Conservation (phyloP, 176 grass and related monocot genomes). For the Triticum urartu region DNA sequence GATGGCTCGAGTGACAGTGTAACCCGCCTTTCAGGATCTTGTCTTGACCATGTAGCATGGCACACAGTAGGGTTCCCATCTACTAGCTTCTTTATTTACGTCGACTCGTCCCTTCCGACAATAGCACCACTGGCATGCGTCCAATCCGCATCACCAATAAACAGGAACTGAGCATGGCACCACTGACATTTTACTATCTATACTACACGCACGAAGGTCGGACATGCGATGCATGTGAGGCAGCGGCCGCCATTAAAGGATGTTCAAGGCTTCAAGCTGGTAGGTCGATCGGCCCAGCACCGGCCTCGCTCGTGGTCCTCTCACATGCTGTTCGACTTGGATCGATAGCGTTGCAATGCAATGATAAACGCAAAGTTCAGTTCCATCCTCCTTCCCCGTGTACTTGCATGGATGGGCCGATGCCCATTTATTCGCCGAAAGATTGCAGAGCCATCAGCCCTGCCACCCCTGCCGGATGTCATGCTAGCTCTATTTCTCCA, state of each 20-base stretch:
- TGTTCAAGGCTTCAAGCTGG: neutral
- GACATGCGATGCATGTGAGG: conserved; percentile 25
- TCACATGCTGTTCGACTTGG: conserved; percentile 22
- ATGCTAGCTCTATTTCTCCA: neutral
- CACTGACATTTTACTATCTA: neutral
- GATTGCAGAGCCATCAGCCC: conserved; percentile 21
- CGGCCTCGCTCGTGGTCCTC: conserved; percentile 31
- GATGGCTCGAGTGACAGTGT: neutral
- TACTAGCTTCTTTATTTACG: too few relatives aligned
- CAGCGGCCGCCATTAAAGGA: conserved; percentile 38
- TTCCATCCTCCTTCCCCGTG: conserved; percentile 25
- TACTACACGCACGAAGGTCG: neutral
- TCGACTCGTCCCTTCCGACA: conserved; percentile 7
- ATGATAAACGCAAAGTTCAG: conserved; percentile 2
- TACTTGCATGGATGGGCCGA: neutral
- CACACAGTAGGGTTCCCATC: neutral
- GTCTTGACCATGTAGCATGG: neutral
- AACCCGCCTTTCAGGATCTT: conserved; percentile 3
- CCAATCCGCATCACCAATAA: conserved; percentile 10
- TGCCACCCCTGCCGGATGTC: neutral
- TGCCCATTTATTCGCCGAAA: conserved; percentile 57
- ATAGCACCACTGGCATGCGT: neutral
- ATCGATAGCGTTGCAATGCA: neutral
- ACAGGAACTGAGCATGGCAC: neutral
- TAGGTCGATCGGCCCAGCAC: conserved; percentile 21